phyloP scores from a whole-genome alignment of 805 yeast genomes.

The Metschnikowia gelsemii region DNA sequence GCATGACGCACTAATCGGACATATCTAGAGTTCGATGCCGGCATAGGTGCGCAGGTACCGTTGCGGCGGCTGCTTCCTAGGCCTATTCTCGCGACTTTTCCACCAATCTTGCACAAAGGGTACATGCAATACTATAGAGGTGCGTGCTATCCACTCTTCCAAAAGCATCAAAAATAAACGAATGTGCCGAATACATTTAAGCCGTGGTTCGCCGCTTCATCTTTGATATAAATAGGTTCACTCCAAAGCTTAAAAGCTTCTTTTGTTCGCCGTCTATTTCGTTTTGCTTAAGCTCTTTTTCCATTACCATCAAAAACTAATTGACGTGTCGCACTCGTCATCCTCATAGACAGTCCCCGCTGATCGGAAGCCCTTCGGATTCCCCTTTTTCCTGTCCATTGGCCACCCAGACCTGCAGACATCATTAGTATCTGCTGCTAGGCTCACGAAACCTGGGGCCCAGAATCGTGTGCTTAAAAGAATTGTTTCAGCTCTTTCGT shows the following conservation, averaged over 20 bases:
- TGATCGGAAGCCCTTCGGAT: too few relatives aligned
- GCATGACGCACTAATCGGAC: conserved; percentile 8
- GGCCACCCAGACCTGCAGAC: conserved; percentile 6
- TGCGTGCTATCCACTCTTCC: conserved; percentile 1
- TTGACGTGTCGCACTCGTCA: background rate
- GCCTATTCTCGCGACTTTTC: background rate
- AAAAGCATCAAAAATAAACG: conserved; percentile 1
- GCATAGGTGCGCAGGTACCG: conserved; percentile 12
- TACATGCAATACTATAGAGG: background rate
- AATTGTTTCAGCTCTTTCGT: conserved; percentile 9
- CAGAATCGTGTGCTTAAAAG: conserved; percentile 5
- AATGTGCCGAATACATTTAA: conserved; percentile 7
- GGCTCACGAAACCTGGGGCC: conserved; percentile 4
- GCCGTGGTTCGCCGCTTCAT: conserved; percentile 1
- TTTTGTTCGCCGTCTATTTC: background rate
- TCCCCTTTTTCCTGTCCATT: conserved; percentile 8
- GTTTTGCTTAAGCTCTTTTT: background rate
- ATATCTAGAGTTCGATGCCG: background rate
- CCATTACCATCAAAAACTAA: background rate
- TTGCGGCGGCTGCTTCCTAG: conserved; percentile 1
- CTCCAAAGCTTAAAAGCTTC: background rate
- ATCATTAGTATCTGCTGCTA: background rate
- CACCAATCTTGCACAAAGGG: conserved; percentile 3
- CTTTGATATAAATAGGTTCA: background rate
- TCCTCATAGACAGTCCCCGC: too few relatives aligned